Evolutionary conservation across 768 basidiomycete genomes (phyloP), one percentile per base, ranked within the genome.

Genomic region (Austroboletus eburneus): DNA sequence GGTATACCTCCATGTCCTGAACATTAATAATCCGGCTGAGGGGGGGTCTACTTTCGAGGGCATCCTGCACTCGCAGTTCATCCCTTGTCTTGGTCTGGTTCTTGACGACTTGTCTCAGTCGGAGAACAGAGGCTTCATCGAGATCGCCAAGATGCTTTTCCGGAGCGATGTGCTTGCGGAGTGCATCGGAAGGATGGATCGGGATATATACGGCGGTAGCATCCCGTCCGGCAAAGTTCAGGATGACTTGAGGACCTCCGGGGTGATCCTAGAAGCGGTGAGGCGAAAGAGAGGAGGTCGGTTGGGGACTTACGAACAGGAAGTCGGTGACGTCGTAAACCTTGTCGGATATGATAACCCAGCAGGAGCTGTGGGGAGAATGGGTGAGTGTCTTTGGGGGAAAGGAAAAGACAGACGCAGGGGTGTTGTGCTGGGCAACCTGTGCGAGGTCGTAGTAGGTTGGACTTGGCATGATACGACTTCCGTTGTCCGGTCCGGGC

Each of bases 261-360:
- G 87, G 87, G 55, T 90, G 87, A 41, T 83, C 77, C 82, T 85
- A 53, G 22, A 54, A 25, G 42, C 12, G 12, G 37, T 58, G 43
- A 51, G 16, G 33, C 13, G n/a, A 1, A 22, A 23, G 3, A 12
- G 12, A 14, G 25, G 17, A 4, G 7, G 14, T 23, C n/a, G 27
- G 5, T 9, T 23, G 20, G 39, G 22, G 17, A 59, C 72, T 29
- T 49, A 84, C 87, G 43, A 76, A 69, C 32, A 90, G 69, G 64
- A 91, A 88, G 32, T 85, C 83, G 6, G 88, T 88, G 43, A 90
- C 85, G 69, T 91, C 87, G 68, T 91, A 91, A n/a, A 91, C 89
- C 44, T 77, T 72, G 65, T 83, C 78, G 42, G 76, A 72, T 52
- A 92, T 85, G 59, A 91, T 81, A 54, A 92, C 81, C 90, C 90